Evolutionary conservation across 257 asterid genomes (phyloP).

Genomic region (Primulina eburnea): DNA sequence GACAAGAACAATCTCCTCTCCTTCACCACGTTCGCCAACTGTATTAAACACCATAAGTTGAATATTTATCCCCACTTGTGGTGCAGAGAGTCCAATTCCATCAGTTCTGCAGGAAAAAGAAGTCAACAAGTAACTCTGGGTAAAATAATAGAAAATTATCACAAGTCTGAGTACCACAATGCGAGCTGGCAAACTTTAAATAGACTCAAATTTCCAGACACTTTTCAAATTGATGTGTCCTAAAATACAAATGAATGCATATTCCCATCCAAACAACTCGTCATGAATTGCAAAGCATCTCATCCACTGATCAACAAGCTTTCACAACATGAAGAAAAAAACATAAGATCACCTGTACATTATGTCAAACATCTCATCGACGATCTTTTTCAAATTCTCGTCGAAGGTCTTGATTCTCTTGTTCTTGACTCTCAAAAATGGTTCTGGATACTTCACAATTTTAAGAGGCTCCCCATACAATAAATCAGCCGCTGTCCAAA

Average conservation of each 20-base stretch:
- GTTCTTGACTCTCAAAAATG: conserved; percentile 75
- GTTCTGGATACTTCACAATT: conserved; percentile 77
- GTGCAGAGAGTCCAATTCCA: conserved; percentile 95
- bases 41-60: conserved; percentile 95
- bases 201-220: not conserved
- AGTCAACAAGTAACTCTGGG: conserved; percentile 30
- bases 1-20: conserved; percentile 85
- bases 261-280: not conserved
- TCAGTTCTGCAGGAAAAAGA: conserved; percentile 69
- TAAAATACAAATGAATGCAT: too few species aligned
- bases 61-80: conserved; percentile 89
- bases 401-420: conserved; percentile 63
- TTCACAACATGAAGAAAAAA: not conserved
- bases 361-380: conserved; percentile 82
- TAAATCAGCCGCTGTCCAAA: conserved; percentile 70
- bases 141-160: not conserved
- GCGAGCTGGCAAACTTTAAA: not conserved
- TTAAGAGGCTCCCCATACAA: conserved; percentile 53
- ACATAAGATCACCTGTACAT: conserved; percentile 70
- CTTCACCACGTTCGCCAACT: conserved; percentile 76
- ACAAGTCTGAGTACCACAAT: not conserved
- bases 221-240: not conserved
- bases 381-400: conserved; percentile 68
- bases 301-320: not conserved
- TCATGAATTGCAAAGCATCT: not conserved